Base-by-base conservation (phyloP, 768 basidiomycete species). In the Phylloporus sp. region DNA sequence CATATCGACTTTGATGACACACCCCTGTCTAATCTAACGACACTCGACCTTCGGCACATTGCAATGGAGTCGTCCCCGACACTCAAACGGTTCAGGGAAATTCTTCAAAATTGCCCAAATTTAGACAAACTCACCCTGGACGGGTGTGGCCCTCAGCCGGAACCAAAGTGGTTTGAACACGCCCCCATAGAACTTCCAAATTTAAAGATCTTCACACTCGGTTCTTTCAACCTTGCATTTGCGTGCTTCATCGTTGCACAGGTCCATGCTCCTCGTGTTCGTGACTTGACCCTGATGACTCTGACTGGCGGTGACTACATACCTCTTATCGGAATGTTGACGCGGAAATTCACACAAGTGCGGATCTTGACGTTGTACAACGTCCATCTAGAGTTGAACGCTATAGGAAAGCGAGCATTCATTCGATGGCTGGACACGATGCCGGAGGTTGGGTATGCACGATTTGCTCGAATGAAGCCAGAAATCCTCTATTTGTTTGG, bases 41-140 rank as follows among this genome's bases (percentile, higher is more conserved):
- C 77, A 10, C 72, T 90, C 49, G 86, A 88, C 57, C 68, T 90
- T 47, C 79, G 86, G 34, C 78, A 80, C 24, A 74, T 88, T 49
- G 74, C 83, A 16, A 66, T 81, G 18, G 68, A 80, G 5, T 68
- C 76, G 15, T 76, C 73, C 24, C 86, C 85, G 5, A 70, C 70
- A 31, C 65, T 81, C 15, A 34, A 53, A 9, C 73, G 73, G 22
- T 86, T 87, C 65, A 76, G 79, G 32, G 67, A 75, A 26, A 72
- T 88, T 22, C 74, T 87, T 11, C 48, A 48, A 10, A 68, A 60
- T 41, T 84, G 75, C 50, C 79, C 81, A 13, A 67, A 66, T 7
- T 63, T 90, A 23, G 64, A 65, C 46, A 82, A 81, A 48, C 72
- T 90, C 38, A 72, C 78, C 16, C 59, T 89, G 31, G 81, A 86